Conservation (phyloP, 139 green algal species). For the Trebouxia sp. region DNA sequence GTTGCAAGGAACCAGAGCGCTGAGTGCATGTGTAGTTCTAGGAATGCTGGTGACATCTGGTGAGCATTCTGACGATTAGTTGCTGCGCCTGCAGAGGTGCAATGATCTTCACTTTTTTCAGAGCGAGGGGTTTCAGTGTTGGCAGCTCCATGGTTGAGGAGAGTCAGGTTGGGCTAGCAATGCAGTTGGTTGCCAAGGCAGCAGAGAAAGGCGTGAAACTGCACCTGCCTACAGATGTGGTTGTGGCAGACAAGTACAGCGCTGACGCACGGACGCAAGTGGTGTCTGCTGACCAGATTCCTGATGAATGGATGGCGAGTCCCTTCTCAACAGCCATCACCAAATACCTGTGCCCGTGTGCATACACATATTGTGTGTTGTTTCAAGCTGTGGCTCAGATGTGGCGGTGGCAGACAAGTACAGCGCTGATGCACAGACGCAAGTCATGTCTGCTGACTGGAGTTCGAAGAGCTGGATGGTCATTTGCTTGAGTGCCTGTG, state of each 20-base stretch:
- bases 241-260: conserved; percentile 95
- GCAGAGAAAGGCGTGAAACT: conserved; percentile 77
- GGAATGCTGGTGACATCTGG: too few species aligned
- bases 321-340: too few species aligned
- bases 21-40: too few species aligned
- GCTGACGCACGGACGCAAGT: conserved; percentile 84
- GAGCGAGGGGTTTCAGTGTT: conserved; percentile 46
- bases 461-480: conserved; percentile 98
- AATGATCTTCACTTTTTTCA: conserved; percentile 80
- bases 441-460: conserved; percentile 67
- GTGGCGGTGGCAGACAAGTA: conserved; percentile 97
- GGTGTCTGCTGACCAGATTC: conserved; percentile 80
- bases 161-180: not conserved
- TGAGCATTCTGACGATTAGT: too few species aligned
- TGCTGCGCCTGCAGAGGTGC: conserved; percentile 30
- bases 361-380: too few species aligned
- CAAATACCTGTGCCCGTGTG: too few species aligned
- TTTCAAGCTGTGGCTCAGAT: too few species aligned
- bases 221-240: conserved; percentile 93
- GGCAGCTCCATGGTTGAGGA: conserved; percentile 96
- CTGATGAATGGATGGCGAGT: conserved; percentile 93
- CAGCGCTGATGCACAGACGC: conserved; percentile 81
- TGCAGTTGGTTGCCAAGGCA: not conserved
- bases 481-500: too few species aligned
- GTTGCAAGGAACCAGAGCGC: too few species aligned